Base-by-base conservation (phyloP, 192 early-diverging fungal genomes). In the Podila horticola region DNA sequence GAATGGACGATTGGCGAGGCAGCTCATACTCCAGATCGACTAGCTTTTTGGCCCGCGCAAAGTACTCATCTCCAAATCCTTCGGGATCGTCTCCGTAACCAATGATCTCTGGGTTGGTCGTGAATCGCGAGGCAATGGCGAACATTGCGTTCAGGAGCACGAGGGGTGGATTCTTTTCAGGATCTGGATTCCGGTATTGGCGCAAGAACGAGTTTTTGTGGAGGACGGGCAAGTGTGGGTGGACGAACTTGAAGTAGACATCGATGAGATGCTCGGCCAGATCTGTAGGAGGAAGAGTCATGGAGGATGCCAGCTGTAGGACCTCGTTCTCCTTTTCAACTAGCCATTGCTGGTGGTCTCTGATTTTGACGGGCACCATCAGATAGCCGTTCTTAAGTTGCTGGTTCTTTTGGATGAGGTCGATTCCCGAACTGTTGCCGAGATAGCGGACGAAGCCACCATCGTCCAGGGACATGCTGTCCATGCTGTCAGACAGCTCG, bases 351-450 rank as follows among this genome's bases (percentile, higher is more conserved):
- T 69, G 34, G 17, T 73, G 33, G 51, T 73, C 66, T 66, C 52
- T 73, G 63, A 82, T 68, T 26, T 75, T 84, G 30, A 75, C 45
- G 20, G 63, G 79, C 24, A 86, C 71, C 79, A 72, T 85, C 50
- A 84, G 75, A 67, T 72, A 73, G 24, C 87, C 89, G 36, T 88
- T 75, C 55, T 89, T 87, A 26, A 86, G 86, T 19, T 73, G 71
- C 38, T 90, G 77, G 67, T 86, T 93, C 64, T 90, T 90, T 73
- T 90, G 90, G 24, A 95, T 77, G 7, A 95, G 76, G 74, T 93
- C 92, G 71, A 92, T 88, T 17, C 93, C 93, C 33, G 92, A 93
- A 60, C 91, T 91, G 64, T 91, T 90, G 26, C 93, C 93, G 48
- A 92, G 86, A 69, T 93, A 95, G 12, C 91, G 82, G 61, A 92